Evolutionary conservation across 1,284 basidiomycete genomes (phyloP).

Genomic region (Leucoagaricus sp.): DNA sequence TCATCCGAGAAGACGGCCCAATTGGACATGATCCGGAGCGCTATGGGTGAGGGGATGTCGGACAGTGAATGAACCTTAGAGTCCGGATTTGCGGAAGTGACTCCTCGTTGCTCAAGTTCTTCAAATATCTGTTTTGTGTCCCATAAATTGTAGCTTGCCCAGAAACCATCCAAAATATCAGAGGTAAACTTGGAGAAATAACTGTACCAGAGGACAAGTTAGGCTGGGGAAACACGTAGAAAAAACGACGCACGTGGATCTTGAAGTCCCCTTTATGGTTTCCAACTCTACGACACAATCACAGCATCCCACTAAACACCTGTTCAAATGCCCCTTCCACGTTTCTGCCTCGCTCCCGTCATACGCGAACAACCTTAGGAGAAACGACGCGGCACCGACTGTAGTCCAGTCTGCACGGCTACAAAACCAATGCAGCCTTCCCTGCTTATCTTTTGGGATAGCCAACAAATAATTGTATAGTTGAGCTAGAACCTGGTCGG

Average conservation of each 20-base stretch:
- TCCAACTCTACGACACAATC: conserved; percentile 70
- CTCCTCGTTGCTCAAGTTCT: conserved; percentile 39
- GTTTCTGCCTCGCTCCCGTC: conserved; percentile 54
- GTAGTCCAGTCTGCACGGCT: conserved; percentile 51
- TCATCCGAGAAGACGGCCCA: conserved; percentile 56
- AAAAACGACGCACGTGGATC: conserved; percentile 59
- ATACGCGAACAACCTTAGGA: conserved; percentile 81
- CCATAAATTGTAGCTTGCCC: conserved; percentile 66
- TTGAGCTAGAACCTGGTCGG: conserved; percentile 52
- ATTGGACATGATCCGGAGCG: conserved; percentile 73
- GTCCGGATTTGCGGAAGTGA: conserved; percentile 25
- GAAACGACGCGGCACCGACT: conserved; percentile 70
- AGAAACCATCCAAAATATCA: conserved; percentile 57
- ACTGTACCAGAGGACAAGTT: conserved; percentile 35
- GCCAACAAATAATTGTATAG: conserved; percentile 61
- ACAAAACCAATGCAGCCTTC: conserved; percentile 74
- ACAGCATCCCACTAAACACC: conserved; percentile 61
- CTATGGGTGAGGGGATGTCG: conserved; percentile 46
- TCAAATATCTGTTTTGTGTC: conserved; percentile 54
- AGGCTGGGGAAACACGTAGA: not conserved
- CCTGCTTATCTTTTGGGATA: conserved; percentile 35
- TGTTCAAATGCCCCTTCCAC: conserved; percentile 63
- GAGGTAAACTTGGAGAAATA: conserved; percentile 67
- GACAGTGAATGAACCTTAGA: conserved; percentile 32
- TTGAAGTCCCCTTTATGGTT: conserved; percentile 60